phyloP scores from a whole-genome alignment of 192 early-diverging fungal genomes.

The Podila epigama region DNA sequence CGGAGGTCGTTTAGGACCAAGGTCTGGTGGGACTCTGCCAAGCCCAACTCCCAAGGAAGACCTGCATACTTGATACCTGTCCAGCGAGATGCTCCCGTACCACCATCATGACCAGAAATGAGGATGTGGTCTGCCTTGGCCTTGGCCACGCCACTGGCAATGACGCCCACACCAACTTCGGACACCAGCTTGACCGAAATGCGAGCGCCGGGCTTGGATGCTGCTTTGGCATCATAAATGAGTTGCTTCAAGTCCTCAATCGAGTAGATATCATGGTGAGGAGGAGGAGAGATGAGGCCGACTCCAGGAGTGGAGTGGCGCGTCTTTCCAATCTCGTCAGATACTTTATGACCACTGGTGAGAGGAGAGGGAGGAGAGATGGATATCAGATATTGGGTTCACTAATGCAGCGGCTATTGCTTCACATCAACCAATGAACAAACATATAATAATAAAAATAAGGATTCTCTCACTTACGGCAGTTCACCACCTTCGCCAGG shows the following conservation, averaged over 20 bases:
- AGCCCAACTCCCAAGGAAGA: conserved; percentile 97
- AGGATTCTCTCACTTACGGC: conserved; percentile 44
- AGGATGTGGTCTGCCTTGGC: conserved; percentile 97
- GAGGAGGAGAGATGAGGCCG: conserved; percentile 95
- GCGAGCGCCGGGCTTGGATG: conserved; percentile 82
- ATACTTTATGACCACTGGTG: conserved; percentile 82
- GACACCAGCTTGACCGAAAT: conserved; percentile 98
- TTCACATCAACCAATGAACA: too few relatives aligned
- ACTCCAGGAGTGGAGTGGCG: conserved; percentile 96
- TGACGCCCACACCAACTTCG: conserved; percentile 97
- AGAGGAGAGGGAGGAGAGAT: too few relatives aligned
- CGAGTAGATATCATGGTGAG: conserved; percentile 99
- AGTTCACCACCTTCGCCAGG: conserved; percentile 97
- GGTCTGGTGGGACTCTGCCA: conserved; percentile 99
- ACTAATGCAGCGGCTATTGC: too few relatives aligned
- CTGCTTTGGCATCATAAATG: conserved; percentile 96
- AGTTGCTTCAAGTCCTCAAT: conserved; percentile 99
- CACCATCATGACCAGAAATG: conserved; percentile 96
- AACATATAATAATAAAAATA: conserved; percentile 2
- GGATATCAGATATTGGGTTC: too few relatives aligned
- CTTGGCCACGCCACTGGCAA: conserved; percentile 98
- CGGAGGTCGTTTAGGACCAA: conserved; percentile 96
- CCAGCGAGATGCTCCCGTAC: conserved; percentile 96
- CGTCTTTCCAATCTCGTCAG: conserved; percentile 80
- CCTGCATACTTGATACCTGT: conserved; percentile 99